phyloP scores from a whole-genome alignment of 2,329 filamentous ascomycete species.

The Dryadomyces sulphureus region DNA sequence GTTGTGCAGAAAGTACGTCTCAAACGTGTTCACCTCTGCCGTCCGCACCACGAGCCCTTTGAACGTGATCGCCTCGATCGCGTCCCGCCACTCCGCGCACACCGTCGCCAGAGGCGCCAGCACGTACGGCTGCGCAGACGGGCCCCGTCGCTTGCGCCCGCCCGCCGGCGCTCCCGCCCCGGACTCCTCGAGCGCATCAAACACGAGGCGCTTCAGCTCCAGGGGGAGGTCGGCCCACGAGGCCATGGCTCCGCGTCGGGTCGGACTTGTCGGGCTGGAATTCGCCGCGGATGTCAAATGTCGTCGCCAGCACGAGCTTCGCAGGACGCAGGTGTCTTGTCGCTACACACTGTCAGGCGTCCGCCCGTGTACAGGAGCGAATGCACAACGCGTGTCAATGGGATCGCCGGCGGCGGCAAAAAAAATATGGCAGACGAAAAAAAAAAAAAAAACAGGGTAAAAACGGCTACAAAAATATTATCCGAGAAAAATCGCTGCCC shows the following conservation, averaged over 20 bases:
- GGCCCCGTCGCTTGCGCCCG: background rate
- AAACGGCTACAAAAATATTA: background rate
- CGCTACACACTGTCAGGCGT: no score
- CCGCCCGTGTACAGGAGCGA: background rate
- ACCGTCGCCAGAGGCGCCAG: slow-evolving; percentile 12
- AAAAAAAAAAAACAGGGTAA: background rate
- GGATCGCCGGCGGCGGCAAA: background rate
- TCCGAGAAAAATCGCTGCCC: background rate
- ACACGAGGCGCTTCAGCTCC: slow-evolving; percentile 9
- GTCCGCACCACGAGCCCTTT: slow-evolving; percentile 10
- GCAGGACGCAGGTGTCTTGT: no score
- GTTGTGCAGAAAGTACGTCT: slow-evolving; percentile 10
- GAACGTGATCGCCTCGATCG: slow-evolving; percentile 15
- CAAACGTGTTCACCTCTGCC: slow-evolving; percentile 11
- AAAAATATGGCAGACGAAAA: background rate
- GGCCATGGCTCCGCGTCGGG: background rate
- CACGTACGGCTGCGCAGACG: background rate
- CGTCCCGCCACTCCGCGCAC: slow-evolving; percentile 14
- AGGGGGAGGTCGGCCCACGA: slow-evolving; percentile 2
- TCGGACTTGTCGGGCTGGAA: no score
- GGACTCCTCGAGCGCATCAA: slow-evolving; percentile 2
- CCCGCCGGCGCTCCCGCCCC: background rate
- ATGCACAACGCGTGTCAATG: background rate
- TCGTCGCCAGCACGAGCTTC: no score
- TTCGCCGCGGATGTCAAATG: no score